A percentile compares a stretch with the other conserved stretches of the same genome.
Conservation (phyloP, 129 eudicot species). For the Ambrosia trifida region DNA sequence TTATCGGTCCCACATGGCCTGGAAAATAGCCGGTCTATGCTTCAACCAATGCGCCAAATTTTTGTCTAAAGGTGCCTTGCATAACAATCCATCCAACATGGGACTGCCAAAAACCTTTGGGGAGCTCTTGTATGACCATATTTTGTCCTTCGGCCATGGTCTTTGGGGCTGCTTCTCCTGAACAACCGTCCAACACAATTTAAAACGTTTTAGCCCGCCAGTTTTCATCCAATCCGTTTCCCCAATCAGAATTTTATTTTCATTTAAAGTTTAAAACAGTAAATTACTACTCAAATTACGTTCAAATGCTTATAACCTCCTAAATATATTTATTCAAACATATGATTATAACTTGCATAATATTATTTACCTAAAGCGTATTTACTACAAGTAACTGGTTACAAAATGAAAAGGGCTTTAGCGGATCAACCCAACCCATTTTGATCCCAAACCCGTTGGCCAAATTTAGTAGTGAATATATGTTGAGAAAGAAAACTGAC, state of each 20-base stretch:
- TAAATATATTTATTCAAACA: background rate
- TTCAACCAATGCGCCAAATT: constrained; percentile 90
- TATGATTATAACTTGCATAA: background rate
- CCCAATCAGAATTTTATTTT: too few relatives aligned
- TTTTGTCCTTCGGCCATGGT: constrained; percentile 87
- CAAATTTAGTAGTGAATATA: background rate
- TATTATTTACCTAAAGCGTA: background rate
- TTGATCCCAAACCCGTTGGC: background rate
- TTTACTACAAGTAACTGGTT: background rate
- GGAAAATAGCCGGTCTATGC: constrained; percentile 79
- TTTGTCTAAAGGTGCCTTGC: constrained; percentile 58
- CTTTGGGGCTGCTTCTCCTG: constrained; percentile 95
- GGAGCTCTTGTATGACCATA: constrained; percentile 70
- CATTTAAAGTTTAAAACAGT: too few relatives aligned
- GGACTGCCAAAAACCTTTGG: constrained; percentile 82
- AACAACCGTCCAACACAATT: background rate
- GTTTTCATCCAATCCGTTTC: too few relatives aligned
- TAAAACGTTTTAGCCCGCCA: too few relatives aligned
- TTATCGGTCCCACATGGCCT: constrained; percentile 87
- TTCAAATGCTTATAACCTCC: background rate
- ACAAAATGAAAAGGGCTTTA: background rate
- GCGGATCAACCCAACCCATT: background rate
- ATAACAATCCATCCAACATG: constrained; percentile 77
- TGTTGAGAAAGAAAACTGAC: constrained; percentile 36
- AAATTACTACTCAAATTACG: background rate